These are phyloP conservation scores for Trametes punicea DNA, from an alignment of 768 basidiomycete species.

Conservation along the genomic window DNA sequence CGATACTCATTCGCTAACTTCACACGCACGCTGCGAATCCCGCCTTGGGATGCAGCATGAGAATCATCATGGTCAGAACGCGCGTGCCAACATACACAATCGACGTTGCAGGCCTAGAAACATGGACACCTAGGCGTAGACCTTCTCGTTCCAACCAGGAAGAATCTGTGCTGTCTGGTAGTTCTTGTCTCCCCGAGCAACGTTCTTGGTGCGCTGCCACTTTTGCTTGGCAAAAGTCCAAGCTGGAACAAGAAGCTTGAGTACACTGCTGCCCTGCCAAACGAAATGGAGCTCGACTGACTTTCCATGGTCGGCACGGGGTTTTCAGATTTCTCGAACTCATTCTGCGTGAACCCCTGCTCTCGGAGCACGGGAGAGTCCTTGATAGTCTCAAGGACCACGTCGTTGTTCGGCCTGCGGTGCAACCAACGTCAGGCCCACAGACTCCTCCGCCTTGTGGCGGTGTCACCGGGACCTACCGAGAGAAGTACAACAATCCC, in stretches of 20 bases:
- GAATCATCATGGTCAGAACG: no score
- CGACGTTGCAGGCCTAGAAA: no score
- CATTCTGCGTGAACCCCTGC: constrained; percentile 42
- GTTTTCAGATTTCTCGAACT: constrained; percentile 42
- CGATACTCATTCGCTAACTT: no score
- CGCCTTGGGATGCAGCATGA: no score
- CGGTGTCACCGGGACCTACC: constrained; percentile 27
- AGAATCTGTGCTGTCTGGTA: constrained; percentile 39
- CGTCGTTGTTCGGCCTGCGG: constrained; percentile 43
- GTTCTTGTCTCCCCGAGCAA: constrained; percentile 30
- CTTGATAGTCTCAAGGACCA: constrained; percentile 37
- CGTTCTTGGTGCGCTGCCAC: constrained; percentile 44
- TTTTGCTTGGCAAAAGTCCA: constrained; percentile 51
- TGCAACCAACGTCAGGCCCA: neutral
- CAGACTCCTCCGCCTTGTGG: neutral
- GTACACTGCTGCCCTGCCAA: neutral
- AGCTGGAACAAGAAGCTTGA: constrained; percentile 25
- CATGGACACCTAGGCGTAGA: constrained; percentile 31
- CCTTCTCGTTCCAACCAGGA: constrained; percentile 44
- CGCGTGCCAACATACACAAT: no score
- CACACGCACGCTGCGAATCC: no score
- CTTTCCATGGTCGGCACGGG: constrained; percentile 46
- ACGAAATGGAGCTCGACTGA: constrained; percentile 4
- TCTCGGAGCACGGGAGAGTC: constrained; percentile 42
- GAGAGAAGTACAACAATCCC: constrained; percentile 50